Base-by-base conservation (phyloP, 352 stramenopile species). In the Phytopythium ostracodes region DNA sequence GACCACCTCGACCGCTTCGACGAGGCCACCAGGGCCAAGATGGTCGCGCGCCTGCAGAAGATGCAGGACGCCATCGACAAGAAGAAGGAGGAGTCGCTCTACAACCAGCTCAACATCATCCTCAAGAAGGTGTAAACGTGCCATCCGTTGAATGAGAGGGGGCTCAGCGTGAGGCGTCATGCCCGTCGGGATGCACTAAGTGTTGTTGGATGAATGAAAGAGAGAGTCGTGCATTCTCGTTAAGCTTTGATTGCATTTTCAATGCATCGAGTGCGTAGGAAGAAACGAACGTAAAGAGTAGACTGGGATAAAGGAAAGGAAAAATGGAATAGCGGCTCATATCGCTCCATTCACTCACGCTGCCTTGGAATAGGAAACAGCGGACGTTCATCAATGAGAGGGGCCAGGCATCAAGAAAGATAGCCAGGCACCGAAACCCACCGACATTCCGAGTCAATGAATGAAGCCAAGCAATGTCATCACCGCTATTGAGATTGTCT, bases 101-200 rank as follows among this genome's bases (percentile, higher is more conserved):
- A 87, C 73, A 92, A 90, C 72, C 84, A 92, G 67, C 79, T 94
- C 25, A 92, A 82, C 70, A 92, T 94, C 60, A 90, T 92, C 59
- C 64, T 94, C 20, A 79, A 90, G 69, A 92, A 94, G 71, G 82
- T 79, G n/a, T 83, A 87, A 69, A 51, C 18, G 12, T 43, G n/a
- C 11, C 15, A 14, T 14, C 20, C 14, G 53, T n/a, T 54, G 47
- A 35, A 7, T 54, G 42, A 24, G 17, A 12, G n/a, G n/a, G n/a
- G n/a, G n/a, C n/a, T n/a, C n/a, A n/a, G n/a, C n/a, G n/a, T n/a
- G n/a, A n/a, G n/a, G n/a, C n/a, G n/a, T n/a, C n/a, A n/a, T n/a
- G n/a, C n/a, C n/a, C n/a, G n/a, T n/a, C n/a, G n/a, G n/a, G n/a
- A n/a, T n/a, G n/a, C n/a, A n/a, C n/a, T n/a, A n/a, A n/a, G n/a